phyloP scores from a whole-genome alignment of 192 early-diverging fungal genomes.

The Oehlia diaphana region DNA sequence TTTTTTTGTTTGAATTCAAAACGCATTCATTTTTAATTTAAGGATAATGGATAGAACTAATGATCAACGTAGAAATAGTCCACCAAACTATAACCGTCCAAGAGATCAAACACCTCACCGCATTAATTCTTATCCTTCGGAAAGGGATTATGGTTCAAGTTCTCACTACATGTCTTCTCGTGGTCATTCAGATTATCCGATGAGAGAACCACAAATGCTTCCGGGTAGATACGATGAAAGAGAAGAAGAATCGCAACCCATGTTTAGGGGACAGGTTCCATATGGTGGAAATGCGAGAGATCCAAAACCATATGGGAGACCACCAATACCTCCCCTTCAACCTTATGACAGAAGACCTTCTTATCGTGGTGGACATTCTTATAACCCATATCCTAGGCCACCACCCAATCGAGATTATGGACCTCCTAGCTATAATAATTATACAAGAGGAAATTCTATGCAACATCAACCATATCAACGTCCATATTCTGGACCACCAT shows the following conservation, averaged over 20 bases:
- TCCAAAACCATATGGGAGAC: constrained; percentile 2
- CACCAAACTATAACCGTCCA: constrained; percentile 13
- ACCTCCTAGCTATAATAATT: neutral
- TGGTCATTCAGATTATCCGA: neutral
- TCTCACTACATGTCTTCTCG: constrained; percentile 10
- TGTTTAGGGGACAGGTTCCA: constrained; percentile 20
- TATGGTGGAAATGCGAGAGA: constrained; percentile 14
- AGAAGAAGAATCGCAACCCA: constrained; percentile 14
- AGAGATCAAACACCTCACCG: constrained; percentile 7
- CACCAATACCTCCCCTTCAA: neutral
- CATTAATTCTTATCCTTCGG: neutral
- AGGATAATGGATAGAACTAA: constrained; percentile 13
- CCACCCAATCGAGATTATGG: constrained; percentile 14
- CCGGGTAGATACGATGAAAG: neutral
- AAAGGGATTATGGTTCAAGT: neutral
- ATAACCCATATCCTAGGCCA: constrained; percentile 5
- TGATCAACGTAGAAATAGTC: constrained; percentile 15
- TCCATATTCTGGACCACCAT: constrained; percentile 8
- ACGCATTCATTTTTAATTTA: neutral
- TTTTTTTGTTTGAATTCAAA: no score
- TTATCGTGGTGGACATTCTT: constrained; percentile 2
- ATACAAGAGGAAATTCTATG: constrained; percentile 8
- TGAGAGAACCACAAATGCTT: neutral
- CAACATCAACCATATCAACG: constrained; percentile 12
- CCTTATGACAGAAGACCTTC: constrained; percentile 17